A percentile compares a stretch with the other conserved stretches of the same genome.
Conservation (phyloP, 1,284 basidiomycete species). For the Leccinum subrobustum region DNA sequence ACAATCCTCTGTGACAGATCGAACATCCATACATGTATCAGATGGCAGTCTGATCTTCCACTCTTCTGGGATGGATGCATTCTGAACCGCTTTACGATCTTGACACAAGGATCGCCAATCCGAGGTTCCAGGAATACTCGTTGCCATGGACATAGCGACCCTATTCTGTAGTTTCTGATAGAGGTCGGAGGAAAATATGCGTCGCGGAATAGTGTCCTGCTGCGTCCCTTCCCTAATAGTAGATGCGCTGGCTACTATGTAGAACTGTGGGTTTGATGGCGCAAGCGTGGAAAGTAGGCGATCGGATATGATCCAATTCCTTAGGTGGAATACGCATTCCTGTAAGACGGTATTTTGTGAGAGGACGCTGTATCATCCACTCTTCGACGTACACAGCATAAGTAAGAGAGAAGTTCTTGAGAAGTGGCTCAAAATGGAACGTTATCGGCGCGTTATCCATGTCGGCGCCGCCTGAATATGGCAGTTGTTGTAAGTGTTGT, state of each 20-base stretch:
- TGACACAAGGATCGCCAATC: conserved; percentile 24
- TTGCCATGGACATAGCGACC: neutral
- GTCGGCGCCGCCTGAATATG: neutral
- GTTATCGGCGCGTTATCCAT: neutral
- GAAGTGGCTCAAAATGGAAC: neutral
- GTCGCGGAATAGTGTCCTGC: neutral
- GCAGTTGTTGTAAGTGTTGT: too few relatives aligned
- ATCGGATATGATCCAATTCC: neutral
- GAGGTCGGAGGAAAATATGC: neutral
- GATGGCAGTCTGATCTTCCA: conserved; percentile 37
- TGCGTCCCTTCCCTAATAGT: neutral
- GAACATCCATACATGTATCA: conserved; percentile 50
- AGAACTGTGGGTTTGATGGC: neutral
- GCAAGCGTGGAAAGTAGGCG: neutral
- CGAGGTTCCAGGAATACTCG: neutral
- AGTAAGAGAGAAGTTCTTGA: neutral
- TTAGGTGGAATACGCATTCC: neutral
- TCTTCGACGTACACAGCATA: neutral
- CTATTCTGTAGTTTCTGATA: neutral
- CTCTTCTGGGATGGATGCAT: conserved; percentile 25
- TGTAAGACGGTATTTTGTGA: neutral
- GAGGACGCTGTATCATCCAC: neutral
- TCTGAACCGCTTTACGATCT: conserved; percentile 20
- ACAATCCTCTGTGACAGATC: conserved; percentile 52
- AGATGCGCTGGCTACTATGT: neutral